Percentiles rank a stretch among this genome's conserved stretches.
Evolutionary conservation across 2,329 filamentous ascomycete genomes (phyloP).

Genomic region (Talaromyces sp.): DNA sequence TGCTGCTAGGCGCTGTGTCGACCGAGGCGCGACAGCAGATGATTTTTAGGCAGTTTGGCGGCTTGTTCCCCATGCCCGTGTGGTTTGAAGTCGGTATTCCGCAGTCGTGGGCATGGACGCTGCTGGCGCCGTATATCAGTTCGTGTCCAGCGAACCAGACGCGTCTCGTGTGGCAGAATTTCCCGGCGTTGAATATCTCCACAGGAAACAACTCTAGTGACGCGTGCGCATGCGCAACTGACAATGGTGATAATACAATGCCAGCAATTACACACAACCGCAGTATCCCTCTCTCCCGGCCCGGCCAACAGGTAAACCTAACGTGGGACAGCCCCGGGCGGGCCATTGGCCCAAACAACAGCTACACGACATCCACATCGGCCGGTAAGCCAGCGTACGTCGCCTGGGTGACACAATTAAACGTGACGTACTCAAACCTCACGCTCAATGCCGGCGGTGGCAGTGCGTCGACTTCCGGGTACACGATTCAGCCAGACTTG

Average conservation of each 20-base stretch:
- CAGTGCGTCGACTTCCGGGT: constrained; percentile 49
- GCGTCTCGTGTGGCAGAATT: constrained; percentile 79
- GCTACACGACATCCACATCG: constrained; percentile 62
- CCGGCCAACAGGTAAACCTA: constrained; percentile 67
- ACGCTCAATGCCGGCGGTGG: constrained; percentile 41
- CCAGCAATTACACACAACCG: constrained; percentile 66
- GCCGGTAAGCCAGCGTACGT: constrained; percentile 62
- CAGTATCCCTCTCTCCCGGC: constrained; percentile 66
- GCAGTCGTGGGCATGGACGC: constrained; percentile 80
- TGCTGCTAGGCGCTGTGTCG: constrained; percentile 71
- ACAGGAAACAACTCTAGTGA: constrained; percentile 63
- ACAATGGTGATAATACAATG: constrained; percentile 48
- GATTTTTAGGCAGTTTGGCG: constrained; percentile 77
- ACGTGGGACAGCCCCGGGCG: constrained; percentile 68
- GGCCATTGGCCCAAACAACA: constrained; percentile 73
- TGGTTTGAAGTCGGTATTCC: constrained; percentile 78
- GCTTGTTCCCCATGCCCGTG: constrained; percentile 74
- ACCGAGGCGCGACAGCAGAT: constrained; percentile 79
- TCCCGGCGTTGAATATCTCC: constrained; percentile 64
- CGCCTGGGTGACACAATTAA: constrained; percentile 73
- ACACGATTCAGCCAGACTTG: constrained; percentile 67
- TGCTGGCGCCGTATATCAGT: constrained; percentile 75
- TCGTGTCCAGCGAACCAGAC: constrained; percentile 70
- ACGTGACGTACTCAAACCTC: constrained; percentile 65
- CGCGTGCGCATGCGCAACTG: constrained; percentile 26